A percentile compares a stretch with the other conserved stretches of the same genome.
These are phyloP conservation scores for Xylariaceae sp. DNA, from an alignment of 2,329 filamentous ascomycete species.

Conservation along the genomic window DNA sequence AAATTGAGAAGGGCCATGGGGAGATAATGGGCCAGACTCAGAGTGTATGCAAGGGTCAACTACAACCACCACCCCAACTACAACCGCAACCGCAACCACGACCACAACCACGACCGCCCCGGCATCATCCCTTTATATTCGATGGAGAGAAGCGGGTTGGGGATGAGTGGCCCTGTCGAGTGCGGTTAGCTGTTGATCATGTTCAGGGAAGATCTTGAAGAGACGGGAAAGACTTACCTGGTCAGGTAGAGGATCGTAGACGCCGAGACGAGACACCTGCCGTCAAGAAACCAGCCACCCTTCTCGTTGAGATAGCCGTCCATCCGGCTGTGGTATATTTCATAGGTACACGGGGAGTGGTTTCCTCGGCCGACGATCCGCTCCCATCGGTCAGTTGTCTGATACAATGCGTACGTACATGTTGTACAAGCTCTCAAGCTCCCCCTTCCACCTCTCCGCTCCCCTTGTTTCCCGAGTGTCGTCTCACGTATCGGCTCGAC, in stretches of 20 bases:
- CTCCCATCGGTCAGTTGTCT: slow-evolving; percentile 3
- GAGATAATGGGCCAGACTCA: slow-evolving; percentile 19
- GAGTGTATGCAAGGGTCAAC: slow-evolving; percentile 24
- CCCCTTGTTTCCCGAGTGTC: neutral
- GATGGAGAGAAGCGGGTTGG: neutral
- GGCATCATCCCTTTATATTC: too few relatives aligned
- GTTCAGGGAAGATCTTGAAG: neutral
- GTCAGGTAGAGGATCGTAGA: too few relatives aligned
- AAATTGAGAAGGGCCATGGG: slow-evolving; percentile 24
- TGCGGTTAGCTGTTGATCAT: neutral
- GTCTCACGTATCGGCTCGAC: neutral
- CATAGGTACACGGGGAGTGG: too few relatives aligned
- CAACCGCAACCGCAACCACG: too few relatives aligned
- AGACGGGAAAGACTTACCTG: neutral
- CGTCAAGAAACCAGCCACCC: too few relatives aligned
- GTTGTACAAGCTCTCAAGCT: slow-evolving; percentile 8
- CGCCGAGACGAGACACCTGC: too few relatives aligned
- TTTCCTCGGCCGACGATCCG: slow-evolving; percentile 1
- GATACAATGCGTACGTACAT: slow-evolving; percentile 9
- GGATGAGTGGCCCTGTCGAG: neutral
- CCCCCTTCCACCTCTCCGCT: neutral
- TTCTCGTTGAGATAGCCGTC: too few relatives aligned
- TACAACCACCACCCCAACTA: neutral
- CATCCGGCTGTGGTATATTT: too few relatives aligned
- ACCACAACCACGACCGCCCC: too few relatives aligned